Evolutionary conservation across 306 rosid species (phyloP).

Genomic region (Vachellia pachyceras): DNA sequence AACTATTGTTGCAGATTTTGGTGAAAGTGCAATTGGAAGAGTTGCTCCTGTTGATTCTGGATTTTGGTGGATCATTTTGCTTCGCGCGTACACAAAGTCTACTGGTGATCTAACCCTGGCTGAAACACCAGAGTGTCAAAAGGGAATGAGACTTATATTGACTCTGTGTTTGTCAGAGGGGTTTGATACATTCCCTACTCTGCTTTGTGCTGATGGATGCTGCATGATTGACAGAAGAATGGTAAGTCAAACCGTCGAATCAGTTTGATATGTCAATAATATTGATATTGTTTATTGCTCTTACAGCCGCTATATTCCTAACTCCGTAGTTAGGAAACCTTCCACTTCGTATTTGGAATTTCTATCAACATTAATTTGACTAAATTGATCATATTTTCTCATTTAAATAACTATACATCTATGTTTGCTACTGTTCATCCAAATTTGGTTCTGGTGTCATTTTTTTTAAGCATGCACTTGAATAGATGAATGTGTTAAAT

Average conservation of each 20-base stretch:
- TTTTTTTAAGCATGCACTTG: not conserved
- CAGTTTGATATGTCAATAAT: not conserved
- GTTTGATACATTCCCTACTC: slow-evolving; percentile 87
- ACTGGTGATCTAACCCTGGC: slow-evolving; percentile 82
- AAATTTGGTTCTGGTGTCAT: not conserved
- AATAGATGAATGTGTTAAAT: not conserved
- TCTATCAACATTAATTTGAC: not conserved
- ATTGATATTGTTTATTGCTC: not conserved
- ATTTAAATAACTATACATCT: not conserved
- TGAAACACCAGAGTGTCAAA: slow-evolving; percentile 75
- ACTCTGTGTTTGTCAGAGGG: slow-evolving; percentile 88
- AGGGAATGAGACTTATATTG: slow-evolving; percentile 88
- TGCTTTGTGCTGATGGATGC: slow-evolving; percentile 95
- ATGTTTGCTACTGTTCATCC: not conserved
- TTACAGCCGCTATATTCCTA: not conserved
- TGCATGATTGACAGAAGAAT: slow-evolving; percentile 87
- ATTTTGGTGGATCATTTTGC: slow-evolving; percentile 94
- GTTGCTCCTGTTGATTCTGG: slow-evolving; percentile 97
- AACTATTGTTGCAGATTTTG: slow-evolving; percentile 82
- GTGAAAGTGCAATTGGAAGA: slow-evolving; percentile 95
- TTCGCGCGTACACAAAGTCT: slow-evolving; percentile 88
- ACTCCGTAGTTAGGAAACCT: not conserved
- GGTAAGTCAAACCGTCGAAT: slow-evolving; percentile 52
- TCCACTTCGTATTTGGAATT: not conserved
- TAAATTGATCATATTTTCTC: not conserved